Evolutionary conservation across 1,284 basidiomycete species (phyloP).

Genomic region (Athelia psychrophila): DNA sequence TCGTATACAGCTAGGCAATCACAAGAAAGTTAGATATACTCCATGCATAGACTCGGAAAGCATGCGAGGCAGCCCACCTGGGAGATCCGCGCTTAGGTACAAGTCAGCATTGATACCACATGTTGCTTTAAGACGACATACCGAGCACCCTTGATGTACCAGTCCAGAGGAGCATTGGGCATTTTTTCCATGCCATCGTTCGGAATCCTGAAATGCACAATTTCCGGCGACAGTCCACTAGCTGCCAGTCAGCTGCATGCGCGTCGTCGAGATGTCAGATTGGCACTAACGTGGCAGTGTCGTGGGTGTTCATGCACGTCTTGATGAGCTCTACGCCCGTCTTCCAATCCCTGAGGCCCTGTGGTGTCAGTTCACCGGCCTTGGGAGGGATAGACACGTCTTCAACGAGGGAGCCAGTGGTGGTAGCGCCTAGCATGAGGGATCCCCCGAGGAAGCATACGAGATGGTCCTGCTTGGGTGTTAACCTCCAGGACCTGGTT

Average conservation of each 20-base stretch:
- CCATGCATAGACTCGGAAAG: too few relatives aligned
- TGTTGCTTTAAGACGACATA: constrained; percentile 24
- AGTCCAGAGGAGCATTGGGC: constrained; percentile 54
- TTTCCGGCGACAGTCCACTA: constrained; percentile 84
- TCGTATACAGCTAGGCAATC: constrained; percentile 58
- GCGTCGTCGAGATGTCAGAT: constrained; percentile 6
- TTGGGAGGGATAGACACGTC: constrained; percentile 60
- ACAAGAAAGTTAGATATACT: constrained; percentile 36
- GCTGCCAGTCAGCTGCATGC: neutral
- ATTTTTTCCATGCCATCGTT: constrained; percentile 46
- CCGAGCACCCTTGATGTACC: constrained; percentile 85
- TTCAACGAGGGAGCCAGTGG: constrained; percentile 48
- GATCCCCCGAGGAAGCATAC: constrained; percentile 95
- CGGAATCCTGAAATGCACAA: constrained; percentile 69
- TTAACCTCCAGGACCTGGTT: constrained; percentile 62
- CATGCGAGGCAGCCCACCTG: neutral
- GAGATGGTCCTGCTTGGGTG: constrained; percentile 93
- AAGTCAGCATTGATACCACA: neutral
- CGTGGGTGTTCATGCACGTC: constrained; percentile 87
- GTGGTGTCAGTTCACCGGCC: constrained; percentile 49
- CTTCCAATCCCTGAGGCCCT: constrained; percentile 75
- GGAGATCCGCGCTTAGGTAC: neutral
- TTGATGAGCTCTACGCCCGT: constrained; percentile 80
- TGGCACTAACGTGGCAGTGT: constrained; percentile 73
- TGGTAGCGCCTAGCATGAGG: constrained; percentile 86